phyloP scores from a whole-genome alignment of 805 yeast genomes.

The Ogataea corticis region DNA sequence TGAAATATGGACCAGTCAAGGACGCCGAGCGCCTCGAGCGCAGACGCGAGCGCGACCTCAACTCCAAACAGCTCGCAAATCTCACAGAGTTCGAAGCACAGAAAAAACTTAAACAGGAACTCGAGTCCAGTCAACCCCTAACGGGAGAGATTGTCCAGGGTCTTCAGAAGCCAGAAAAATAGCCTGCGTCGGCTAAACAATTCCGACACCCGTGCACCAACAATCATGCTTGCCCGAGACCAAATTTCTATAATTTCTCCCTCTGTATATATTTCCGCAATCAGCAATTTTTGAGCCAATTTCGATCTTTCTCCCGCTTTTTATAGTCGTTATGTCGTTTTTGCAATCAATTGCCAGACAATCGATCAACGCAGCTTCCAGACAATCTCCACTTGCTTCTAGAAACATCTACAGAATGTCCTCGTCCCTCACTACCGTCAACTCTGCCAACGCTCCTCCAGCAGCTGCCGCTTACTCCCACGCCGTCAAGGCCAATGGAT shows the following conservation, averaged over 20 bases:
- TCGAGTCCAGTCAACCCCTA: constrained; percentile 63
- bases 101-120: constrained; percentile 55
- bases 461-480: constrained; percentile 97
- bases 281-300: background rate
- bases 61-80: constrained; percentile 50
- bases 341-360: constrained; percentile 17
- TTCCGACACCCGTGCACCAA: constrained; percentile 5
- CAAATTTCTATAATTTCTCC: no score
- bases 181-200: background rate
- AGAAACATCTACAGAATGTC: constrained; percentile 32
- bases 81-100: constrained; percentile 68
- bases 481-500: constrained; percentile 89
- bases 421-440: constrained; percentile 44
- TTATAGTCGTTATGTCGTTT: constrained; percentile 7
- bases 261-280: background rate
- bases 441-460: constrained; percentile 82
- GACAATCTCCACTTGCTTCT: constrained; percentile 9
- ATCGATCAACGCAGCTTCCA: constrained; percentile 10
- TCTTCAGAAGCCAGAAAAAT: constrained; percentile 29
- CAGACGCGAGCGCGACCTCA: constrained; percentile 36
- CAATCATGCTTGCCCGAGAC: background rate
- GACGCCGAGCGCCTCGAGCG: constrained; percentile 69
- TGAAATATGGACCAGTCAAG: constrained; percentile 82
- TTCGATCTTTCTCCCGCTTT: background rate
- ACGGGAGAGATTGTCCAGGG: constrained; percentile 50